Base-by-base conservation (phyloP, 75 land plant species). In the Pinus albicaulis region DNA sequence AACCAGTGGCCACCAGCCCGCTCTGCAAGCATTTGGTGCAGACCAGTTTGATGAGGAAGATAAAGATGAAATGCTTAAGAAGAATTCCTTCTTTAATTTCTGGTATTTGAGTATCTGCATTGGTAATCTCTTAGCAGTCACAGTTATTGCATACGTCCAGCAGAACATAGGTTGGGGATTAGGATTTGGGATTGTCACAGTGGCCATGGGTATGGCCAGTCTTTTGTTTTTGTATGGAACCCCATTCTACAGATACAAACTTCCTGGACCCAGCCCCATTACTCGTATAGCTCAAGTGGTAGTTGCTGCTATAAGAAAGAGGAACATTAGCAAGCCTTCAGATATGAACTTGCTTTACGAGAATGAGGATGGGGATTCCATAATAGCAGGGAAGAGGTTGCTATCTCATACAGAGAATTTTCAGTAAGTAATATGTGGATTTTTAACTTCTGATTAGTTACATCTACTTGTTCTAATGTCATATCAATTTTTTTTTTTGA, bases 241-340 rank as follows among this genome's bases (percentile, higher is more conserved):
- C 2, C 31, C 31, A 31, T 31, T 31, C 31, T 31, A 31, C 2
- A 31, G 87, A 0, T 83, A 78, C 83, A 77, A 87, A 74, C 16
- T 22, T 23, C 85, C 96, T 31, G 31, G 31, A 31, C 2, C 31
- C 31, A 31, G 31, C 31, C 31, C 31, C 1, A 0, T 31, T 31
- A 31, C 31, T 31, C 31, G 31, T 31, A 31, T 31, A 31, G 31
- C 31, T 31, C 31, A 31, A 31, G 31, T 31, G 1, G 2, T 91
- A 20, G 89, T 87, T 3, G 92, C 92, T 2, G 90, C 98, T 5
- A 13, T 83, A 31, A 41, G 78, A 5, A 92, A 95, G 76, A 74
- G 92, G n/a, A 78, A 79, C 11, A 59, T 82, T 12, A 59, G 36
- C 20, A 34, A n/a, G 17, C 76, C 62, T 31, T 31, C 25, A 24